Evolutionary conservation across 1,284 basidiomycete species (phyloP), one percentile per base, ranked within the genome.

Genomic region (Trichosporon sp.): DNA sequence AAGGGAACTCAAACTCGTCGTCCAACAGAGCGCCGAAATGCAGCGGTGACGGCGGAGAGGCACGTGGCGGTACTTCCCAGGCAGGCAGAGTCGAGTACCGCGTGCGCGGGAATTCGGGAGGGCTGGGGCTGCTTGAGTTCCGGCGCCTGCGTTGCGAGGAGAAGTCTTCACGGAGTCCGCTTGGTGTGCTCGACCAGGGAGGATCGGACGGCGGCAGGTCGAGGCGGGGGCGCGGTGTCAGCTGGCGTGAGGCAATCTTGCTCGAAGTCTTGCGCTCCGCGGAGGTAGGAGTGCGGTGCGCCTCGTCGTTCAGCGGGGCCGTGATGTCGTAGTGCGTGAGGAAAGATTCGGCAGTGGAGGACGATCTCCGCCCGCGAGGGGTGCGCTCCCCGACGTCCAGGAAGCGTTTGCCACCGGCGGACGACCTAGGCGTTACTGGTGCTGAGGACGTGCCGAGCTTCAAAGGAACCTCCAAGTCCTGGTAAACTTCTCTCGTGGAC

Each of bases 291-390:
- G 29, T 27, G 11, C 21, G 21, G 1, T 15, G 31, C 9, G 47
- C 62, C 6, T 65, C 31, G 27, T 75, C 74, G 35, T 73, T 73
- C 25, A 74, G 70, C 3, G 72, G 72, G 13, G 72, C 60, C 2
- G 66, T 58, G 25, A 67, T 64, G 23, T 75, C 73, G 38, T 64
- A n/a, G 29, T 58, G 8, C 51, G 70, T 69, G 31, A 56, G 23
- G 13, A 68, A 38, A 5, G 42, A 47, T 27, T 7, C 31, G 0
- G 65, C 21, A 27, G 29, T 62, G 1, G 70, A 67, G 18, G 66
- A 63, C 29, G 18, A 12, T 18, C 2, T 8, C 7, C 6, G 32
- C 5, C 13, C n/a, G 1, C 47, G 51, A 3, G 42, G 56, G 5
- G 27, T 60, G 18, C 18, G 56, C 29, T 29, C 29, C 9, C 4